Evolutionary conservation across 2,329 filamentous ascomycete species (phyloP).

Genomic region (Sporothrix brasiliensis): DNA sequence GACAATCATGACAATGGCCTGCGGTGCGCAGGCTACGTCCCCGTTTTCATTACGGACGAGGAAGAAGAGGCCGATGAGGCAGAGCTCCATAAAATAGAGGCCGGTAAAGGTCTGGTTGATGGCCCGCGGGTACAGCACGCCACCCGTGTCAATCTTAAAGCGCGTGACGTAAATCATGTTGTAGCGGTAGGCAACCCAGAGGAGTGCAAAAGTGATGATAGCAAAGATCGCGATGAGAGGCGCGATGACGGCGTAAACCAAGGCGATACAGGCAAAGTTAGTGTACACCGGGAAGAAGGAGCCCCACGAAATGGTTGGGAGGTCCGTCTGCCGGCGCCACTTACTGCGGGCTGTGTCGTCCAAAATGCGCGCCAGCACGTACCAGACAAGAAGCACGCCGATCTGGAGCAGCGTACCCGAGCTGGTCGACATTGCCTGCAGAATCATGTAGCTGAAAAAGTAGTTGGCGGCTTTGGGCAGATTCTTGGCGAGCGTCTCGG

Average conservation of each 20-base stretch:
- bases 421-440: conserved; percentile 88
- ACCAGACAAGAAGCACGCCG: conserved; percentile 77
- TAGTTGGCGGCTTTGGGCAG: conserved; percentile 90
- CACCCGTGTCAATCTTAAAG: conserved; percentile 87
- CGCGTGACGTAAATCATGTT: conserved; percentile 94
- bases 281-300: conserved; percentile 95
- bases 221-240: conserved; percentile 92
- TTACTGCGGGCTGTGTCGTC: conserved; percentile 83
- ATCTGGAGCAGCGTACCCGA: conserved; percentile 87
- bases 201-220: conserved; percentile 83
- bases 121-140: conserved; percentile 85
- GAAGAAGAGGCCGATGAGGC: conserved; percentile 87
- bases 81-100: conserved; percentile 91
- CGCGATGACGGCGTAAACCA: conserved; percentile 86
- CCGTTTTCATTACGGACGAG: conserved; percentile 63
- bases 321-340: conserved; percentile 78
- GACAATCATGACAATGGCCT: conserved; percentile 84
- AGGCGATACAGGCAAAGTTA: conserved; percentile 88
- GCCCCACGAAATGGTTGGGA: conserved; percentile 83
- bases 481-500: conserved; percentile 72
- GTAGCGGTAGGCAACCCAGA: conserved; percentile 96
- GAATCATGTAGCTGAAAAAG: conserved; percentile 98
- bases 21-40: conserved; percentile 65
- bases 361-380: conserved; percentile 74
- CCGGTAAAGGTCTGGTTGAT: conserved; percentile 96